Percentiles rank a stretch among this genome's conserved stretches.
These are phyloP conservation scores for Verticillium klebahnii DNA, from an alignment of 2,329 filamentous ascomycete species.

Conservation along the genomic window DNA sequence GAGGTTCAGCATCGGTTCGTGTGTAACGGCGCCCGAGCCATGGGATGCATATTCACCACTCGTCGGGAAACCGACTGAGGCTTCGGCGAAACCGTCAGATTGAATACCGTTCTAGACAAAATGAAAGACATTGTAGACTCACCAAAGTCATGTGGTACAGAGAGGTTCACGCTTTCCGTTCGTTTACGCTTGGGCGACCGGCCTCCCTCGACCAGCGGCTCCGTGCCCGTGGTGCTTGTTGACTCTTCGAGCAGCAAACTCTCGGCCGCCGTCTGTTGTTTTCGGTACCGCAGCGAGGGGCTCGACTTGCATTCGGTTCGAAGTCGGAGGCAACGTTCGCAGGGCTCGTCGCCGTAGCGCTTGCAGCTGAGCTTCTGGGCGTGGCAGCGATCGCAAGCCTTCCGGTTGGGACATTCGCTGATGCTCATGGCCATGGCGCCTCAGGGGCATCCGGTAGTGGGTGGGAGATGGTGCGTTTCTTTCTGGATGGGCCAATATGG, in stretches of 20 bases:
- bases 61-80: conserved; percentile 1
- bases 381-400: conserved; percentile 43
- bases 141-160: conserved; percentile 30
- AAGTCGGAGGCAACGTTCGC: conserved; percentile 37
- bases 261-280: conserved; percentile 15
- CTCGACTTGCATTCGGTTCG: conserved; percentile 39
- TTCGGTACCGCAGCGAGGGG: conserved; percentile 33
- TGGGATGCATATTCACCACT: not conserved
- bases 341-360: conserved; percentile 31
- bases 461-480: not conserved
- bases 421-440: conserved; percentile 23
- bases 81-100: conserved; percentile 10
- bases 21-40: not conserved
- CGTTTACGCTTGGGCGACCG: conserved; percentile 33
- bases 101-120: conserved; percentile 6
- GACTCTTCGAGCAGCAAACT: conserved; percentile 3
- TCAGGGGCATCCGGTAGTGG: conserved; percentile 1
- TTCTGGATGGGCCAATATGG: not conserved
- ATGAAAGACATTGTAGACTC: conserved; percentile 18
- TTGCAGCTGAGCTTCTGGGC: conserved; percentile 42
- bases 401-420: conserved; percentile 33
- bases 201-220: conserved; percentile 2
- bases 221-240: not conserved
- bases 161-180: conserved; percentile 25
- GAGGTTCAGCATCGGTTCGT: conserved; percentile 7